These are phyloP conservation scores for Tympanopsis confertula DNA, from an alignment of 2,329 filamentous ascomycete genomes.

Conservation along the genomic window DNA sequence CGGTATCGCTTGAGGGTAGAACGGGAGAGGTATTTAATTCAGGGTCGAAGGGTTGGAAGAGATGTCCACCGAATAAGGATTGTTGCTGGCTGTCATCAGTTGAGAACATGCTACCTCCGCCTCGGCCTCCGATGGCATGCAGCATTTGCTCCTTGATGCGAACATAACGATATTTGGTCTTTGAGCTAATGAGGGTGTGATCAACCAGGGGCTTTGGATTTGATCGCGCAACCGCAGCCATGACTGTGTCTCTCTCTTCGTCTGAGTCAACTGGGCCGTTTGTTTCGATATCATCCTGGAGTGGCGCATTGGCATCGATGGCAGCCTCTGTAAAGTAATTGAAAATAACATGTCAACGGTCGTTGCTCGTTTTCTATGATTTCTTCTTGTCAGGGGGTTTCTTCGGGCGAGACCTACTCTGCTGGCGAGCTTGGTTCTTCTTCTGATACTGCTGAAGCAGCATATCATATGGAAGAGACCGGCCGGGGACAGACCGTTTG, in stretches of 20 bases:
- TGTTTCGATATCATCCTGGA: conserved; percentile 49
- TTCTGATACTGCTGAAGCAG: conserved; percentile 53
- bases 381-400: conserved; percentile 1
- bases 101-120: not conserved
- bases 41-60: not conserved
- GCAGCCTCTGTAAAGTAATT: conserved; percentile 41
- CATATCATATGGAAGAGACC: conserved; percentile 58
- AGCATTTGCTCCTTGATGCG: not conserved
- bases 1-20: too few relatives aligned
- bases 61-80: not conserved
- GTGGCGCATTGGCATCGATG: conserved; percentile 60
- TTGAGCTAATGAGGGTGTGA: conserved; percentile 23
- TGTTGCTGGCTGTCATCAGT: not conserved
- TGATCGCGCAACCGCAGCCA: conserved; percentile 48
- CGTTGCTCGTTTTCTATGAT: conserved; percentile 4
- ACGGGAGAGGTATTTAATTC: too few relatives aligned
- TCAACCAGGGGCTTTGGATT: conserved; percentile 47
- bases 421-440: conserved; percentile 66
- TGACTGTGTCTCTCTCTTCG: conserved; percentile 59
- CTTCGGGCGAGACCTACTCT: conserved; percentile 36
- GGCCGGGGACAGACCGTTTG: conserved; percentile 53
- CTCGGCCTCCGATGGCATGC: not conserved
- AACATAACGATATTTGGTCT: not conserved
- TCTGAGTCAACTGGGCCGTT: conserved; percentile 59
- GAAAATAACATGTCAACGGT: conserved; percentile 5